Evolutionary conservation across 192 early-diverging fungal species (phyloP).

Genomic region (Mortierella antarctica): DNA sequence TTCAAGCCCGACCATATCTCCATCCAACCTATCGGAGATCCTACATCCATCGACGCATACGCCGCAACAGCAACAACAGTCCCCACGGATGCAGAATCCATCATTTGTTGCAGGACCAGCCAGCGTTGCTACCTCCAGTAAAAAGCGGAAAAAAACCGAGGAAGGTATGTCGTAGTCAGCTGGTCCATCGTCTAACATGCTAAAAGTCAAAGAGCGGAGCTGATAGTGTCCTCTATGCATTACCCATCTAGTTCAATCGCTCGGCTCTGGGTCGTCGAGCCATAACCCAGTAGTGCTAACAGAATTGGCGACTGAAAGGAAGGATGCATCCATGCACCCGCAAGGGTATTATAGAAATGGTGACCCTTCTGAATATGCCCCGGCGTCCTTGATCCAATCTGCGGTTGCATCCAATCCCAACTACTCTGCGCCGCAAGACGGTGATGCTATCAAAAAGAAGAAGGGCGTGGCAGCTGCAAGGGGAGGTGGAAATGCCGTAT

Average conservation of each 20-base stretch:
- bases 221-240: background rate
- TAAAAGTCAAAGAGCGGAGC: background rate
- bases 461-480: background rate
- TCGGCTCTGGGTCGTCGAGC: too few species aligned
- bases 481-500: background rate
- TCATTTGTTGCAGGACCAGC: constrained; percentile 1
- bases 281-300: too few species aligned
- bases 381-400: background rate
- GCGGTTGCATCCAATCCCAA: background rate
- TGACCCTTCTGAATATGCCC: background rate
- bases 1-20: constrained; percentile 11
- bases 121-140: background rate
- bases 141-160: constrained; percentile 23
- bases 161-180: constrained; percentile 17
- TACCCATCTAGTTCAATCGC: too few species aligned
- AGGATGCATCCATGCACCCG: too few species aligned
- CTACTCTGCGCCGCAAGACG: background rate
- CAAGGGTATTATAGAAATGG: too few species aligned
- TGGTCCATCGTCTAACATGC: background rate
- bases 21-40: constrained; percentile 3
- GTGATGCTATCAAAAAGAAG: constrained; percentile 17
- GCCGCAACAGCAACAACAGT: background rate
- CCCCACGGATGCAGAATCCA: background rate
- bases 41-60: background rate
- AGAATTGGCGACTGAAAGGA: too few species aligned